Evolutionary conservation across 805 yeast genomes (phyloP).

Genomic region (Candida namnaoensis): DNA sequence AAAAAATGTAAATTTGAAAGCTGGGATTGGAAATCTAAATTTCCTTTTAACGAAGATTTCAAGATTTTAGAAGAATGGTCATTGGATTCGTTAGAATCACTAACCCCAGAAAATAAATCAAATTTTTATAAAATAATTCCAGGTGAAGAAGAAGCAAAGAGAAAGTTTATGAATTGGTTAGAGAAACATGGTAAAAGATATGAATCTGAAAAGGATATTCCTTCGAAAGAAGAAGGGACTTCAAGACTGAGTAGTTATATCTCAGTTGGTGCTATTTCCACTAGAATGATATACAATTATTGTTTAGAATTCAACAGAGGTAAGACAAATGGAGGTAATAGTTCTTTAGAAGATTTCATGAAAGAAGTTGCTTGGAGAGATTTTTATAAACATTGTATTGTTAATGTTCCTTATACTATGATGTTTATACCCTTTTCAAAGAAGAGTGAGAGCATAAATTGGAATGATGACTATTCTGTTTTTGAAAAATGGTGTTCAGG

Average conservation of each 20-base stretch:
- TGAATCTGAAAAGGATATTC: slow-evolving; percentile 13
- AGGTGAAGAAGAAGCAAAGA: slow-evolving; percentile 11
- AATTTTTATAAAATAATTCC: slow-evolving; percentile 1
- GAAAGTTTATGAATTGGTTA: slow-evolving; percentile 12
- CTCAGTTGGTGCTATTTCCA: slow-evolving; percentile 36
- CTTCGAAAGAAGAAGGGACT: slow-evolving; percentile 9
- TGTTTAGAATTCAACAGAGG: slow-evolving; percentile 20
- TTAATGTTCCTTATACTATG: slow-evolving; percentile 40
- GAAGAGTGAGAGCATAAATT: slow-evolving; percentile 28
- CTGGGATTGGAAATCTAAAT: slow-evolving; percentile 3
- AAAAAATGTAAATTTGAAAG: slow-evolving; percentile 5
- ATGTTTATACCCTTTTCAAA: slow-evolving; percentile 42
- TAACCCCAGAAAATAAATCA: background rate
- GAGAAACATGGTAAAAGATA: slow-evolving; percentile 4
- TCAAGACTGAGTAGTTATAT: slow-evolving; percentile 39
- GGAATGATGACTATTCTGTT: slow-evolving; percentile 32
- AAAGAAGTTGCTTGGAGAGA: slow-evolving; percentile 55
- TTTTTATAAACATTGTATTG: slow-evolving; percentile 40
- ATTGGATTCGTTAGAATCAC: slow-evolving; percentile 5
- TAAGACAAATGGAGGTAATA: slow-evolving; percentile 19
- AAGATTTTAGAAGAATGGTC: slow-evolving; percentile 12
- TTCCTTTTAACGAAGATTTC: slow-evolving; percentile 8
- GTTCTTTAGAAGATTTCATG: slow-evolving; percentile 33
- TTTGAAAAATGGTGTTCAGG: slow-evolving; percentile 46
- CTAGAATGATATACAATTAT: slow-evolving; percentile 27